phyloP scores from a whole-genome alignment of 169 alveolate genomes.

The Babesia bigemina region DNA sequence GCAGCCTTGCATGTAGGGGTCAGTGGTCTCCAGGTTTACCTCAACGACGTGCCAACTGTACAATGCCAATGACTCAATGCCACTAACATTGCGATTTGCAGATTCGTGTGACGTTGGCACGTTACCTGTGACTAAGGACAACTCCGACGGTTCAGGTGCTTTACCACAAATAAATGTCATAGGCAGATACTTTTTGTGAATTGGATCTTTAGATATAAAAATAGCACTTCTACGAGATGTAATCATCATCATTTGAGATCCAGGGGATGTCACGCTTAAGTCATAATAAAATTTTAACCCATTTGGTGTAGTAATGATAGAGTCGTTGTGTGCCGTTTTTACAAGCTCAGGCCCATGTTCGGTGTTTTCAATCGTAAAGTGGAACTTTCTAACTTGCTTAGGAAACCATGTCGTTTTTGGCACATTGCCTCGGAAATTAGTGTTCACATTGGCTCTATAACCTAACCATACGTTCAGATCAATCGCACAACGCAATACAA shows the following conservation, averaged over 20 bases:
- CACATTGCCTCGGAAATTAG: too few relatives aligned
- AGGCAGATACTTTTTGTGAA: neutral
- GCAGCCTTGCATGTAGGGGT: conserved; percentile 4
- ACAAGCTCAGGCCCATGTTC: neutral
- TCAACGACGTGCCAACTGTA: neutral
- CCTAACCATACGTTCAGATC: too few relatives aligned
- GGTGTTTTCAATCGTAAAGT: too few relatives aligned
- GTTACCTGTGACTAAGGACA: neutral
- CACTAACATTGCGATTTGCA: too few relatives aligned
- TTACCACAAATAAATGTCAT: neutral
- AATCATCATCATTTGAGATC: too few relatives aligned
- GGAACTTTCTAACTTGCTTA: too few relatives aligned
- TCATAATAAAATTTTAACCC: neutral
- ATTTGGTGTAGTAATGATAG: too few relatives aligned
- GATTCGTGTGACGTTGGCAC: neutral
- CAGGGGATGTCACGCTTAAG: neutral
- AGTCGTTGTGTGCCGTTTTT: neutral
- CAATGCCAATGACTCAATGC: too few relatives aligned
- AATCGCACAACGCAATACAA: too few relatives aligned
- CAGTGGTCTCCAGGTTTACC: neutral
- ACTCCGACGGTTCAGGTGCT: neutral
- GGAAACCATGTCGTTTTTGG: too few relatives aligned
- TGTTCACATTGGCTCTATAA: too few relatives aligned
- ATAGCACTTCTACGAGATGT: neutral
- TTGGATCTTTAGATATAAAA: neutral